These are phyloP conservation scores for Gremmenia infestans DNA, from an alignment of 2,329 filamentous ascomycete species.

Conservation along the genomic window DNA sequence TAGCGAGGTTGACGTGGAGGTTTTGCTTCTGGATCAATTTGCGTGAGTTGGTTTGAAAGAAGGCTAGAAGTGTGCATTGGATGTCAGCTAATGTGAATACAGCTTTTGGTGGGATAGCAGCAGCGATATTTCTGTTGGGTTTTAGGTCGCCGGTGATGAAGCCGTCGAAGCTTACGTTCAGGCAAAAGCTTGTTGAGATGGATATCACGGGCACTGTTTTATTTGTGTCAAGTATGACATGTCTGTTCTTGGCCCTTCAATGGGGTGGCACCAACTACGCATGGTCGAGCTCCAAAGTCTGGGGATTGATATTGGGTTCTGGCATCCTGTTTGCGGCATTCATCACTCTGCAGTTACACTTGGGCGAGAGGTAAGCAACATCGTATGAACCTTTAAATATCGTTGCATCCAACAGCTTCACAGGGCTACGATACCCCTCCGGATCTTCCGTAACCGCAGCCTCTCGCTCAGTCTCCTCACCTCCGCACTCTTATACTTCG, in stretches of 20 bases:
- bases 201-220: constrained; percentile 40
- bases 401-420: neutral
- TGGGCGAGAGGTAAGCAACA: constrained; percentile 36
- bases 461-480: constrained; percentile 14
- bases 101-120: constrained; percentile 32
- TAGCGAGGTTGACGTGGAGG: constrained; percentile 9
- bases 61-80: constrained; percentile 26
- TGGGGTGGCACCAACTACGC: constrained; percentile 39
- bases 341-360: constrained; percentile 32
- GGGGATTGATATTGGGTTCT: constrained; percentile 37
- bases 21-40: constrained; percentile 18
- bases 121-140: constrained; percentile 34
- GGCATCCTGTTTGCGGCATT: constrained; percentile 29
- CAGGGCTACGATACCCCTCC: constrained; percentile 35
- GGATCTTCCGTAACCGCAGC: constrained; percentile 31
- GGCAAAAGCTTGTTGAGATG: constrained; percentile 41
- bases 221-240: constrained; percentile 38
- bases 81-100: neutral
- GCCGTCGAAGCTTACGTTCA: constrained; percentile 32
- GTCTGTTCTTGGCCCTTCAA: constrained; percentile 40
- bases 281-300: constrained; percentile 38
- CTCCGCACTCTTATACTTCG: constrained; percentile 2
- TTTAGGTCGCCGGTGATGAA: constrained; percentile 31
- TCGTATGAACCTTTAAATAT: constrained; percentile 19
- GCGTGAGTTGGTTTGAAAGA: constrained; percentile 22